phyloP scores from a whole-genome alignment of 768 basidiomycete species.

The Rhizopogon vinicolor region DNA sequence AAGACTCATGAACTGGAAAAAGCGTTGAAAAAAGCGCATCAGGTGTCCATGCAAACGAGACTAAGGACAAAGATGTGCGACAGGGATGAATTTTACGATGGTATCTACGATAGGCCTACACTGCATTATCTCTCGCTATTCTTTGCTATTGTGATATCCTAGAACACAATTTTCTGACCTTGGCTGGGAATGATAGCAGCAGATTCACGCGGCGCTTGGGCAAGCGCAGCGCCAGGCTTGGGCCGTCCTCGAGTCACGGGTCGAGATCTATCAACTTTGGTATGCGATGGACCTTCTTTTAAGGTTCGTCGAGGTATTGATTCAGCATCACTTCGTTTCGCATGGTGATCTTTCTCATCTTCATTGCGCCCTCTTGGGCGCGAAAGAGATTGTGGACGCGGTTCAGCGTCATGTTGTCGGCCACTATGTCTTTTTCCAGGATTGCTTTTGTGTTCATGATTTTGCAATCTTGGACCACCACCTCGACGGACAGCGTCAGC shows the following conservation, averaged over 20 bases:
- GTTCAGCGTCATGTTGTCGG: constrained; percentile 1
- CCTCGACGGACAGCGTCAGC: constrained; percentile 85
- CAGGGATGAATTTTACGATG: not conserved
- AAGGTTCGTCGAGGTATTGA: constrained; percentile 6
- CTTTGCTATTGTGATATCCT: constrained; percentile 10
- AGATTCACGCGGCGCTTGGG: constrained; percentile 70
- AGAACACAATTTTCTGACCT: constrained; percentile 74
- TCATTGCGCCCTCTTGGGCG: constrained; percentile 2
- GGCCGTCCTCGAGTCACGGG: constrained; percentile 34
- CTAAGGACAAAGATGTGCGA: not conserved
- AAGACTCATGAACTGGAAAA: constrained; percentile 14
- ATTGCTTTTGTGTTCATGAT: constrained; percentile 13
- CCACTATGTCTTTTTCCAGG: constrained; percentile 7
- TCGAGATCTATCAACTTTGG: constrained; percentile 15
- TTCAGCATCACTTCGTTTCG: constrained; percentile 4
- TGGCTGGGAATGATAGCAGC: constrained; percentile 62
- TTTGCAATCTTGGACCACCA: constrained; percentile 29
- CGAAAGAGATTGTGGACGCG: constrained; percentile 3
- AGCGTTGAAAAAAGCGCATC: not conserved
- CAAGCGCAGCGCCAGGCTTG: constrained; percentile 78
- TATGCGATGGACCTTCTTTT: constrained; percentile 9
- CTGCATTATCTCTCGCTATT: not conserved
- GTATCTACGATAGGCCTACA: not conserved
- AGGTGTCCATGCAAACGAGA: not conserved
- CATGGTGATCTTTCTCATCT: not conserved